Percentiles rank a stretch among this genome's conserved stretches.
Evolutionary conservation across 129 eudicot genomes (phyloP).

Genomic region (Scalesia atractyloides): DNA sequence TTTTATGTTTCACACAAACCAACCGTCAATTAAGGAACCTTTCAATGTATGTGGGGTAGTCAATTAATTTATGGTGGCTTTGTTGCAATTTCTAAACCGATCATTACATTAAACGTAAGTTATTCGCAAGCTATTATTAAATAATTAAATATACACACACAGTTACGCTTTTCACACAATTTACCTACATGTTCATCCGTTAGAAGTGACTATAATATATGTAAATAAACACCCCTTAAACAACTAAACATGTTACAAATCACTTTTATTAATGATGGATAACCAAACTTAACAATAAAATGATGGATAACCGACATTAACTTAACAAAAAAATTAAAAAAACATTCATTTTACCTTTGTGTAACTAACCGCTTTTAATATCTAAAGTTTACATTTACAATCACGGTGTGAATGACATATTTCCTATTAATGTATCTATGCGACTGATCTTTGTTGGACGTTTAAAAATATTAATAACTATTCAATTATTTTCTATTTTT

Average conservation of each 20-base stretch:
- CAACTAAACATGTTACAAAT: background rate
- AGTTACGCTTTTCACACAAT: no score
- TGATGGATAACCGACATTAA: background rate
- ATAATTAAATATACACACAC: background rate
- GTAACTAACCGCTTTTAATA: background rate
- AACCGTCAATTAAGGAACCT: background rate
- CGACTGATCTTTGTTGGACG: no score
- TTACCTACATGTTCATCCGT: no score
- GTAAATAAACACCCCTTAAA: background rate
- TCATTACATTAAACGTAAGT: background rate
- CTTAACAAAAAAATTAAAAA: background rate
- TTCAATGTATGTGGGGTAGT: background rate
- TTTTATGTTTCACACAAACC: background rate
- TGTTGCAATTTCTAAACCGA: background rate
- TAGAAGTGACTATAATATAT: no score
- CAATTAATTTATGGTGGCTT: background rate
- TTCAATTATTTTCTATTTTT: no score
- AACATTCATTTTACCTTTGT: background rate
- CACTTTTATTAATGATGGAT: background rate
- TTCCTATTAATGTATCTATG: no score
- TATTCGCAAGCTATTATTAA: background rate
- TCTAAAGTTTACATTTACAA: background rate
- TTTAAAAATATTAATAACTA: no score
- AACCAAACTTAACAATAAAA: background rate
- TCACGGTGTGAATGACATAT: no score